Evolutionary conservation across 192 early-diverging fungal species (phyloP).

Genomic region (Entomortierella chlamydospora): DNA sequence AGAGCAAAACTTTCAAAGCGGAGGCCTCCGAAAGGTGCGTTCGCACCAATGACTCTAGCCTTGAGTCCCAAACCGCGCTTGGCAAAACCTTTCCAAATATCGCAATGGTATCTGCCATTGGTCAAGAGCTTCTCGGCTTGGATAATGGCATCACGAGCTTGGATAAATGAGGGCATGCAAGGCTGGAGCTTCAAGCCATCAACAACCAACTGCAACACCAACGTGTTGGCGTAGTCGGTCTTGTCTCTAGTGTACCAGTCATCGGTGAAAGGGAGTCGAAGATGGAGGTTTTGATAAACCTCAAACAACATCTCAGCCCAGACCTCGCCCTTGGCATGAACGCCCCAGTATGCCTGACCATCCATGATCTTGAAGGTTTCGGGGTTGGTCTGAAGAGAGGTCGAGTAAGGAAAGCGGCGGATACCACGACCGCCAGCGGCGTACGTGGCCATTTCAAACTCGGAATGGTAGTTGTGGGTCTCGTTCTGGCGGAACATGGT

Average conservation of each 20-base stretch:
- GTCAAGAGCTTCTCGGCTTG: slow-evolving; percentile 74
- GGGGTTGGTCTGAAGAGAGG: slow-evolving; percentile 79
- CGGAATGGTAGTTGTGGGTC: slow-evolving; percentile 63
- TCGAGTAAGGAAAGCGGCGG: slow-evolving; percentile 88
- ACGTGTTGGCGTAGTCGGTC: slow-evolving; percentile 72
- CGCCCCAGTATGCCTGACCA: slow-evolving; percentile 89
- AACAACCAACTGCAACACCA: slow-evolving; percentile 76
- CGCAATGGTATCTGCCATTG: slow-evolving; percentile 74
- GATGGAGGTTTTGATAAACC: slow-evolving; percentile 78
- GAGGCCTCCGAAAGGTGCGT: slow-evolving; percentile 69
- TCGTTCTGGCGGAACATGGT: slow-evolving; percentile 78
- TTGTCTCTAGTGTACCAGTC: slow-evolving; percentile 65
- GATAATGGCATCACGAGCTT: slow-evolving; percentile 80
- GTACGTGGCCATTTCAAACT: slow-evolving; percentile 87
- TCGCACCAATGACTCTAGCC: slow-evolving; percentile 70
- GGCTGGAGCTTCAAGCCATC: slow-evolving; percentile 85
- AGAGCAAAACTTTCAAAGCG: slow-evolving; percentile 65
- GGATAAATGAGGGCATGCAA: slow-evolving; percentile 78
- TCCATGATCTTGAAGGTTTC: slow-evolving; percentile 82
- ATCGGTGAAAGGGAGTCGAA: slow-evolving; percentile 65
- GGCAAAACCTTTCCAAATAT: slow-evolving; percentile 84
- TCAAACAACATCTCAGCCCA: slow-evolving; percentile 96
- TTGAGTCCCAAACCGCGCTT: slow-evolving; percentile 88
- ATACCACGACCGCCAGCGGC: slow-evolving; percentile 90
- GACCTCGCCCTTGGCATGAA: slow-evolving; percentile 92